phyloP scores from a whole-genome alignment of 768 basidiomycete genomes.

The Amanita pseudoporphyria region DNA sequence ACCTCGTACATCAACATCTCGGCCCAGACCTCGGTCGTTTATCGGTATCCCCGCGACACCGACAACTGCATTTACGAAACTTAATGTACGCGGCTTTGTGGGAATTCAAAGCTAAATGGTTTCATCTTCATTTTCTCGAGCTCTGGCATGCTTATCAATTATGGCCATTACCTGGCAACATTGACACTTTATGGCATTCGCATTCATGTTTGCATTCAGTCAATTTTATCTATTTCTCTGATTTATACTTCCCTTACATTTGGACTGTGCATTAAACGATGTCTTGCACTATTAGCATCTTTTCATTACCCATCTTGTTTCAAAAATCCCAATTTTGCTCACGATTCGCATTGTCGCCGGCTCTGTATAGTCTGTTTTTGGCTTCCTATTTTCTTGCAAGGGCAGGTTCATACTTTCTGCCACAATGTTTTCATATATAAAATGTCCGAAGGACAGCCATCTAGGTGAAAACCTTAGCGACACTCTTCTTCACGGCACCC shows the following conservation, averaged over 20 bases:
- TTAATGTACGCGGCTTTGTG: slow-evolving; percentile 77
- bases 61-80: slow-evolving; percentile 74
- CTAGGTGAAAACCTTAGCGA: slow-evolving; percentile 67
- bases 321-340: no score
- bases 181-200: not conserved
- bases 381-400: no score
- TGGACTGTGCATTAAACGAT: slow-evolving; percentile 2
- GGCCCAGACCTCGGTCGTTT: slow-evolving; percentile 57
- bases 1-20: slow-evolving; percentile 61
- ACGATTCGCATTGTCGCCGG: no score
- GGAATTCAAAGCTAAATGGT: slow-evolving; percentile 31
- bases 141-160: slow-evolving; percentile 1
- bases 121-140: slow-evolving; percentile 1
- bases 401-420: not conserved
- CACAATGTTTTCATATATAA: not conserved
- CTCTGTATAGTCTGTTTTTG: no score
- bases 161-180: slow-evolving; percentile 4
- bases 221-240: slow-evolving; percentile 5
- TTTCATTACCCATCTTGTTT: not conserved
- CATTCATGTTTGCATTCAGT: slow-evolving; percentile 9
- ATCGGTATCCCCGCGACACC: slow-evolving; percentile 68
- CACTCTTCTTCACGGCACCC: slow-evolving; percentile 72
- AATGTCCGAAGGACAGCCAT: slow-evolving; percentile 6
- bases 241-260: not conserved
- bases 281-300: slow-evolving; percentile 4